Conservation (phyloP, 1,284 basidiomycete species). For the Ganoderma lucidum region DNA sequence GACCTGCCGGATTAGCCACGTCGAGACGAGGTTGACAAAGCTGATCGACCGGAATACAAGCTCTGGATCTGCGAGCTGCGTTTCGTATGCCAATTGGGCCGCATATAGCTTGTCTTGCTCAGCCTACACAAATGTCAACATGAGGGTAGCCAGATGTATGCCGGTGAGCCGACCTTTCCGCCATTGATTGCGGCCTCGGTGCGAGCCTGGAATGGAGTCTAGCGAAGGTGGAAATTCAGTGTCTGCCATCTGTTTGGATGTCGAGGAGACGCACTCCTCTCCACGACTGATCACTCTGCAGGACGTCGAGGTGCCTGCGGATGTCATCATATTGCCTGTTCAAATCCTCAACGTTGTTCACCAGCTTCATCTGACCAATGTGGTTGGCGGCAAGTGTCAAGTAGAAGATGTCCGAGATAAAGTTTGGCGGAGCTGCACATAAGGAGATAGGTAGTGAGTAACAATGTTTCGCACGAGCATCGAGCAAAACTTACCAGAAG, state of each 20-base stretch:
- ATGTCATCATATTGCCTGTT: slow-evolving; percentile 81
- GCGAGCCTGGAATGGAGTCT: slow-evolving; percentile 76
- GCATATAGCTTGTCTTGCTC: slow-evolving; percentile 77
- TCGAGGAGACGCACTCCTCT: slow-evolving; percentile 65
- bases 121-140: slow-evolving; percentile 46
- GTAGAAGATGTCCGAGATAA: slow-evolving; percentile 97
- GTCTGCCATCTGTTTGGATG: not conserved
- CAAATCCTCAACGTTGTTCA: slow-evolving; percentile 76
- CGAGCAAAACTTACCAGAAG: slow-evolving; percentile 48
- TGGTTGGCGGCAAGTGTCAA: slow-evolving; percentile 87
- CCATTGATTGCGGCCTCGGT: slow-evolving; percentile 73
- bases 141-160: not conserved
- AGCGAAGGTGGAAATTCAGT: not conserved
- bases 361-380: slow-evolving; percentile 84
- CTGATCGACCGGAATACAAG: slow-evolving; percentile 82
- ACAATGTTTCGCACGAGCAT: not conserved
- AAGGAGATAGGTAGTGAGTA: not conserved
- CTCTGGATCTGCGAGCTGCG: slow-evolving; percentile 89
- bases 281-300: slow-evolving; percentile 82
- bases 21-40: slow-evolving; percentile 91
- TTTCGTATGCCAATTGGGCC: slow-evolving; percentile 82
- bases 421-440: slow-evolving; percentile 73
- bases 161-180: slow-evolving; percentile 6
- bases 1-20: slow-evolving; percentile 94
- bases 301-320: slow-evolving; percentile 79